Base-by-base conservation (phyloP, 805 yeast species). In the Saturnispora diversa region DNA sequence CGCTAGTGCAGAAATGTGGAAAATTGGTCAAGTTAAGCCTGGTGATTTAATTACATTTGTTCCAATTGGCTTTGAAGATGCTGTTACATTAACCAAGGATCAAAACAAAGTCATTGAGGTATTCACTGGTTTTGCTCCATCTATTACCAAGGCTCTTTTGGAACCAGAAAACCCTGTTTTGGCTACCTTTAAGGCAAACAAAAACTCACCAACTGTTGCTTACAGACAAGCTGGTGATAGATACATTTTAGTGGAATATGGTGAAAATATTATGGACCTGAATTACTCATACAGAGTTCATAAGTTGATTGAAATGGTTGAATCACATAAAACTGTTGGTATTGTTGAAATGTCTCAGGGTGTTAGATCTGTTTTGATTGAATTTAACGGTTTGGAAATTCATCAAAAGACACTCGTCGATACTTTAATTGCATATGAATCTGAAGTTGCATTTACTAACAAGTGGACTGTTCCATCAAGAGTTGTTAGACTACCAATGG, bases 171-270 rank as follows among this genome's bases (percentile, higher is more conserved):
- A 72, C 52, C 96, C 97, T n/a, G 68, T 88, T 7, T 65, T 90
- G 47, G 66, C 70, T 44, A 67, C 64, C 38, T 60, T 66, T 52
- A 63, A 72, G 41, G 71, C 72, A 21, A 64, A 70, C 16, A 53
- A 64, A 3, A 59, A 56, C 35, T 70, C 78, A 11, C 95, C 95
- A 31, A 69, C 68, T 48, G 88, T 84, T 26, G 81, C 81, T 8
- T 87, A 84, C 62, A 80, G 98, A 57, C 97, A 88, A 63, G 97
- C 97, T 19, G 98, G 98, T 62, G 98, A 90, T 60, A 77, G 96
- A 53, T 92, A 86, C 58, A 66, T 90, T 39, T 69, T 92, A 44
- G 84, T 88, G 43, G 98, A 90, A 64, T 90, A 87, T 58, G 98
- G 98, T 52, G 92, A 84, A 45, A 80, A 84, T 58, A 68, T 70